phyloP scores from a whole-genome alignment of 1,284 basidiomycete genomes.

The Serendipita sp. region DNA sequence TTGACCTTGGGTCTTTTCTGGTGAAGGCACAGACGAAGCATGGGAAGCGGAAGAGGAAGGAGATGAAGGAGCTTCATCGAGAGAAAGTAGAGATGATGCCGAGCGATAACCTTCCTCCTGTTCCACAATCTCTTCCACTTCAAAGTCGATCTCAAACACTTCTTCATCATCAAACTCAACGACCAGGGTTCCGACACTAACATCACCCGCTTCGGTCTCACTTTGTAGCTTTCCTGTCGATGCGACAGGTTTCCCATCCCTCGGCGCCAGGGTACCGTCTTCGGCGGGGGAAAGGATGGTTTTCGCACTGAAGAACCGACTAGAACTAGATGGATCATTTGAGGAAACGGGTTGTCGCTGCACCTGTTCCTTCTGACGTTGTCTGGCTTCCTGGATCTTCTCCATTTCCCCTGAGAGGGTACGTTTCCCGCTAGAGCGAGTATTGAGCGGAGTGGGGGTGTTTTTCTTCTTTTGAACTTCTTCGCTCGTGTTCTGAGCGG shows the following conservation, averaged over 20 bases:
- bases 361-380: constrained; percentile 10
- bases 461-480: constrained; percentile 6
- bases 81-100: constrained; percentile 40
- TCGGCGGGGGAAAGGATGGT: constrained; percentile 13
- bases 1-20: not conserved
- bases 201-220: constrained; percentile 10
- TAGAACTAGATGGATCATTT: not conserved
- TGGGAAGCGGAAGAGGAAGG: not conserved
- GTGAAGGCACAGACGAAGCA: not conserved
- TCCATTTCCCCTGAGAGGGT: not conserved
- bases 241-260: constrained; percentile 16
- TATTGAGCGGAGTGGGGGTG: not conserved
- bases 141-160: constrained; percentile 23
- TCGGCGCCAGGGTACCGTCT: constrained; percentile 28
- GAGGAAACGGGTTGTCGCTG: constrained; percentile 3
- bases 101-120: constrained; percentile 71
- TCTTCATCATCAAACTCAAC: constrained; percentile 16
- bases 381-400: constrained; percentile 8
- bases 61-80: constrained; percentile 45
- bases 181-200: constrained; percentile 17
- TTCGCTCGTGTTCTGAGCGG: constrained; percentile 40
- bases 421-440: not conserved
- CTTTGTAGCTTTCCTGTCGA: constrained; percentile 24
- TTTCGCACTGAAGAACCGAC: constrained; percentile 11
- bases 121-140: constrained; percentile 31